Evolutionary conservation across 2,329 filamentous ascomycete genomes (phyloP).

Genomic region (Neofusicoccum umdonicola): DNA sequence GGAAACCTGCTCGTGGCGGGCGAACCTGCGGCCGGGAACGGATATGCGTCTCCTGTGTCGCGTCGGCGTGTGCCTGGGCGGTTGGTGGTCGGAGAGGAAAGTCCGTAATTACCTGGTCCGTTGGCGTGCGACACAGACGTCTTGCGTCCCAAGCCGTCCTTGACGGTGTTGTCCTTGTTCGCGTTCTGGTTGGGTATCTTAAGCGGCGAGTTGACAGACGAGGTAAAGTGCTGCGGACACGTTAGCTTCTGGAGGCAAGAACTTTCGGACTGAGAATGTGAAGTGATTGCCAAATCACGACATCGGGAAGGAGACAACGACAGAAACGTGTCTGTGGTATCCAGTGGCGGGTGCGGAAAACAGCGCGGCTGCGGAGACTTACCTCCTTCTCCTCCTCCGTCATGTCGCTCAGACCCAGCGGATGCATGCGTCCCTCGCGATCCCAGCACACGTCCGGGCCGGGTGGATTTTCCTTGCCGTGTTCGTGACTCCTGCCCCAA

Average conservation of each 20-base stretch:
- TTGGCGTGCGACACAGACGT: constrained; percentile 71
- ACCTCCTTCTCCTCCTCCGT: constrained; percentile 66
- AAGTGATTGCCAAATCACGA: constrained; percentile 21
- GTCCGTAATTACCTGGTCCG: constrained; percentile 61
- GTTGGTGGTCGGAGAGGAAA: constrained; percentile 70
- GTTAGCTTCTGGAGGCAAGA: constrained; percentile 21
- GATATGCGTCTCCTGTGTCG: constrained; percentile 74
- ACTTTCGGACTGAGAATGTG: not conserved
- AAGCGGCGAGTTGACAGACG: constrained; percentile 88
- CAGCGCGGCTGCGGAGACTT: constrained; percentile 18
- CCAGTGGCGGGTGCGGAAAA: not conserved
- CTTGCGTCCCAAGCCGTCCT: constrained; percentile 63
- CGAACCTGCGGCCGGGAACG: constrained; percentile 55
- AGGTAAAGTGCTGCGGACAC: constrained; percentile 65
- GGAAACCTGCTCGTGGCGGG: constrained; percentile 61
- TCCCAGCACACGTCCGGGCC: constrained; percentile 96
- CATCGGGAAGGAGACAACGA: not conserved
- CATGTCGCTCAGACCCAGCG: constrained; percentile 72
- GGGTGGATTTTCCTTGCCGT: constrained; percentile 64
- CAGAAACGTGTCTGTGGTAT: too few species aligned
- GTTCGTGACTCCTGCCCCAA: constrained; percentile 78
- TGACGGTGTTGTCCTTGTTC: constrained; percentile 60
- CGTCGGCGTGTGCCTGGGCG: constrained; percentile 77
- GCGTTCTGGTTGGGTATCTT: constrained; percentile 73
- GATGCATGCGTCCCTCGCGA: constrained; percentile 63